Percentiles rank a stretch among this genome's conserved stretches.
Evolutionary conservation across 306 rosid species (phyloP).

Genomic region (Albizia julibrissin): DNA sequence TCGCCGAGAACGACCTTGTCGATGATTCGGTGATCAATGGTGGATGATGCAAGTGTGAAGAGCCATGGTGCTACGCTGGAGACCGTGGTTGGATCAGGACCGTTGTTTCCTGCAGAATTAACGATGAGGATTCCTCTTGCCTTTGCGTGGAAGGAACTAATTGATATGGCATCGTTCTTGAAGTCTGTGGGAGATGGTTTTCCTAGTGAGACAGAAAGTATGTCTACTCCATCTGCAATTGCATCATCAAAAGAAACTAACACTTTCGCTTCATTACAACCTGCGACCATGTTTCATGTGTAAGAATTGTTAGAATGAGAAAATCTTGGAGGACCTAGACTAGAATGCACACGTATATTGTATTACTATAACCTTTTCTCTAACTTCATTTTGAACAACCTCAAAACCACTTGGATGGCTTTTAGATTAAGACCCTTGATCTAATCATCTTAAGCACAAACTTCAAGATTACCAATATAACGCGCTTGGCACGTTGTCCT

Average conservation of each 20-base stretch:
- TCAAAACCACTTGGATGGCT: too few species aligned
- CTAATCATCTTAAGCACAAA: too few species aligned
- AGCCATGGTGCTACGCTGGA: conserved; percentile 35
- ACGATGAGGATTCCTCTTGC: conserved; percentile 38
- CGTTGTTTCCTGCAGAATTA: conserved; percentile 41
- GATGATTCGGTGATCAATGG: conserved; percentile 7
- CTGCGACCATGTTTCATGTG: neutral
- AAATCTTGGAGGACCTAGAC: too few species aligned
- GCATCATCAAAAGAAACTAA: conserved; percentile 53
- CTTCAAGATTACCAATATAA: too few species aligned
- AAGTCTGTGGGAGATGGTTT: neutral
- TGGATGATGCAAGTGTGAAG: conserved; percentile 28
- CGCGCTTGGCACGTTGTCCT: too few species aligned
- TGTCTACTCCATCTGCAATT: conserved; percentile 49
- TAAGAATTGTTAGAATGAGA: neutral
- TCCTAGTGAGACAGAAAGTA: conserved; percentile 33
- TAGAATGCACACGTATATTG: too few species aligned
- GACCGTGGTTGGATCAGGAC: neutral
- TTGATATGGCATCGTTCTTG: conserved; percentile 5
- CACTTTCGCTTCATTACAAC: neutral
- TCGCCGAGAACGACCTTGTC: conserved; percentile 33
- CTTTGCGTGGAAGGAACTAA: conserved; percentile 50
- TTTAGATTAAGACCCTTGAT: too few species aligned
- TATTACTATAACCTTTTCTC: too few species aligned
- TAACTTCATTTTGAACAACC: too few species aligned